Evolutionary conservation across 169 alveolate genomes (phyloP).

Genomic region (Prorocentrum cordatum): DNA sequence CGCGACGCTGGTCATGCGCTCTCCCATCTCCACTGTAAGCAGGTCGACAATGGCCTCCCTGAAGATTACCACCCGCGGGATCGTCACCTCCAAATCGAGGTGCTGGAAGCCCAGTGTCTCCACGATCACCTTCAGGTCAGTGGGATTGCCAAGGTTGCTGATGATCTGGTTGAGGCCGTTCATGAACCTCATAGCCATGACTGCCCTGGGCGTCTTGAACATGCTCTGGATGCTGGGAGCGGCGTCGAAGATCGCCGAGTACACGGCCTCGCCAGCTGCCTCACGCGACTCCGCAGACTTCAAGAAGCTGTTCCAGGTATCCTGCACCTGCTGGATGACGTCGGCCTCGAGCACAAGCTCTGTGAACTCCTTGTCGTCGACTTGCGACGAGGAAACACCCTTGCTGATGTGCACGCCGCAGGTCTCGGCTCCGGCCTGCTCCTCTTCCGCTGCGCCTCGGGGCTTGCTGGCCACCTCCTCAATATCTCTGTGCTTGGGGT

Average conservation of each 20-base stretch:
- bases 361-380: too few species aligned
- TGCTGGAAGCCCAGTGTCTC: constrained; percentile 44
- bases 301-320: too few species aligned
- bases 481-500: too few species aligned
- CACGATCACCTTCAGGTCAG: neutral
- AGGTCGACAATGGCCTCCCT: constrained; percentile 24
- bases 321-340: too few species aligned
- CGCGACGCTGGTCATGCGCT: too few species aligned
- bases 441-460: too few species aligned
- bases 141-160: neutral
- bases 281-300: too few species aligned
- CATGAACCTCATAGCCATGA: neutral
- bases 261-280: constrained; percentile 61
- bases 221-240: constrained; percentile 39
- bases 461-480: too few species aligned
- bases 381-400: too few species aligned
- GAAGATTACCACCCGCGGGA: constrained; percentile 20
- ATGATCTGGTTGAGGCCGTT: neutral
- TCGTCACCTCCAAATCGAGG: constrained; percentile 41
- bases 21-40: neutral
- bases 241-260: constrained; percentile 40
- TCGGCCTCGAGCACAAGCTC: too few species aligned
- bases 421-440: too few species aligned
- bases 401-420: too few species aligned
- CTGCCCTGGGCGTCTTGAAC: constrained; percentile 56